Percentiles rank a stretch among this genome's conserved stretches.
Evolutionary conservation across 2,329 filamentous ascomycete species (phyloP).

Genomic region (Pseudonectria buxi): DNA sequence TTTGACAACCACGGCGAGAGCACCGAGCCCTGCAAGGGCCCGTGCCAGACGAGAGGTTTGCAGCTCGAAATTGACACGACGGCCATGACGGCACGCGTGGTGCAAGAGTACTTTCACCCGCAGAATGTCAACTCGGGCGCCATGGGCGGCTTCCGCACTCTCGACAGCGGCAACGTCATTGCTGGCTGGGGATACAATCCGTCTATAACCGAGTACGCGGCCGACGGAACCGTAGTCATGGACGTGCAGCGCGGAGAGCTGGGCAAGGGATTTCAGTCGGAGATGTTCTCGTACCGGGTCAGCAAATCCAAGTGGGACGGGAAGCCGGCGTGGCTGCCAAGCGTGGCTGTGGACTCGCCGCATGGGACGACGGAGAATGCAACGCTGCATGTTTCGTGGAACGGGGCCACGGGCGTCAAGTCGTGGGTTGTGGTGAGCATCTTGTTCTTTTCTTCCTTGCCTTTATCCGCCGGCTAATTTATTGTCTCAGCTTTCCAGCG

Average conservation of each 20-base stretch:
- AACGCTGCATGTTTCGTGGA: constrained; percentile 24
- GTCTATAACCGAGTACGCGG: constrained; percentile 21
- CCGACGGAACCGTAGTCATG: constrained; percentile 18
- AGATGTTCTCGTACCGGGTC: constrained; percentile 25
- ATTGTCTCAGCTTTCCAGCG: constrained; percentile 14
- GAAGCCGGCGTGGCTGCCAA: constrained; percentile 23
- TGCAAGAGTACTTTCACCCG: constrained; percentile 25
- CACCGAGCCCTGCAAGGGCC: constrained; percentile 20
- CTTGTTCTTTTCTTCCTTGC: no score
- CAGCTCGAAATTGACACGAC: constrained; percentile 23
- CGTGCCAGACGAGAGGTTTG: constrained; percentile 24
- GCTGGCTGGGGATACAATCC: constrained; percentile 24
- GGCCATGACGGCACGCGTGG: constrained; percentile 23
- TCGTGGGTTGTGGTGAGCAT: constrained; percentile 24
- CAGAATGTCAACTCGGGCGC: constrained; percentile 17
- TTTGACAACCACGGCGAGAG: constrained; percentile 34
- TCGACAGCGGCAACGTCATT: constrained; percentile 23
- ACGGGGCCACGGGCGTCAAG: constrained; percentile 24
- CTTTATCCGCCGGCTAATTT: no score
- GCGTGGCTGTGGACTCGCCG: constrained; percentile 19
- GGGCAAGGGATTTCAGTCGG: constrained; percentile 12
- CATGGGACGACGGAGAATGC: constrained; percentile 16
- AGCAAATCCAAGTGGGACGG: constrained; percentile 22
- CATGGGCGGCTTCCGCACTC: constrained; percentile 21
- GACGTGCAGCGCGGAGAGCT: constrained; percentile 20